A percentile compares a stretch with the other conserved stretches of the same genome.
Conservation (phyloP, 2,329 filamentous ascomycete species). For the Ophiosphaerella herpotricha region DNA sequence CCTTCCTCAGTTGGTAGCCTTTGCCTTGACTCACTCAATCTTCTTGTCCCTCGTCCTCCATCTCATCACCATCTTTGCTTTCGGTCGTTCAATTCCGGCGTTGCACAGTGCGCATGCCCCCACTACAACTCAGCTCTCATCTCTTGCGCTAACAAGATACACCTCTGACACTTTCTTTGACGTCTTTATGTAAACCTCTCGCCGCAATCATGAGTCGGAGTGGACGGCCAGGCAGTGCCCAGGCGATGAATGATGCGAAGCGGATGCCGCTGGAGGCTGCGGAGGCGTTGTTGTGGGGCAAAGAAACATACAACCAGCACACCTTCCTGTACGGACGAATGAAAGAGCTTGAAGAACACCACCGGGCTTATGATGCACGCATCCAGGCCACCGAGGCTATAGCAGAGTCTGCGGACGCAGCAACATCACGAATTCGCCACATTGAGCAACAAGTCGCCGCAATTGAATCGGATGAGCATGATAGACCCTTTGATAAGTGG, state of each 20-base stretch:
- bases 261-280: conserved; percentile 25
- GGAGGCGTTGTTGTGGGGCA: conserved; percentile 46
- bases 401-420: conserved; percentile 18
- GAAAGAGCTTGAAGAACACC: conserved; percentile 38
- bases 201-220: conserved; percentile 9
- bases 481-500: conserved; percentile 27
- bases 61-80: neutral
- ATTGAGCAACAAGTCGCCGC: conserved; percentile 28
- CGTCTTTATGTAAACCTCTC: neutral
- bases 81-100: neutral
- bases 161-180: neutral
- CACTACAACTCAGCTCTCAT: neutral
- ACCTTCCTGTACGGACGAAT: conserved; percentile 41
- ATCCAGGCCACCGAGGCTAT: conserved; percentile 26
- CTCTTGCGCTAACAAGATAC: neutral
- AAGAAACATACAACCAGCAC: conserved; percentile 48
- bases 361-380: conserved; percentile 22
- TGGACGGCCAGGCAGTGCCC: neutral
- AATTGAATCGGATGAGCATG: conserved; percentile 27
- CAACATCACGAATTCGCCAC: conserved; percentile 14
- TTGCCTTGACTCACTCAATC: neutral
- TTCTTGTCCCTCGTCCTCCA: neutral
- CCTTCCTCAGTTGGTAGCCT: conserved; percentile 10
- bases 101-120: neutral
- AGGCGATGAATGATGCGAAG: neutral